Evolutionary conservation across 441 rosid species (phyloP).

Genomic region (Pelargonium fulgidum): DNA sequence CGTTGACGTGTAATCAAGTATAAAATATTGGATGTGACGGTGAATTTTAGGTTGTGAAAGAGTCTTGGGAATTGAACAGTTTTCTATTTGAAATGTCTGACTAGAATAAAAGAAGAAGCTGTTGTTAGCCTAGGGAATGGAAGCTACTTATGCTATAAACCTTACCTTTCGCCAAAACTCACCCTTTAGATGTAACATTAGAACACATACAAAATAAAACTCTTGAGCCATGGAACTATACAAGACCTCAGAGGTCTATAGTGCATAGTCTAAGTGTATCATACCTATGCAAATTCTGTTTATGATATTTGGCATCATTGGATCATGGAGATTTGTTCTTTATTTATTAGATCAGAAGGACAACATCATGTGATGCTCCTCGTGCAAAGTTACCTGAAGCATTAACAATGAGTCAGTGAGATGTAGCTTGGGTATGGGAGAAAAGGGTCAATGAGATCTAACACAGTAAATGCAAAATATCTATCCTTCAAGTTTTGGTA

Average conservation of each 20-base stretch:
- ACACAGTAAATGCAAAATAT: background rate
- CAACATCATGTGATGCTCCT: constrained; percentile 28
- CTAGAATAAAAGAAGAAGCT: background rate
- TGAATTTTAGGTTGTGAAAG: background rate
- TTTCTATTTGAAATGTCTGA: background rate
- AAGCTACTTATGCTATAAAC: background rate
- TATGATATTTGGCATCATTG: constrained; percentile 19
- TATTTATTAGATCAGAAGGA: constrained; percentile 11
- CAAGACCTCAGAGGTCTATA: background rate
- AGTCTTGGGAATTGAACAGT: background rate
- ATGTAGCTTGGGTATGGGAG: constrained; percentile 5
- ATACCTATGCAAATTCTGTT: background rate
- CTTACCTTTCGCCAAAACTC: too few species aligned
- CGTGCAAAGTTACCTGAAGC: constrained; percentile 6
- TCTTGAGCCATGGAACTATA: too few species aligned
- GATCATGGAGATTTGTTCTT: constrained; percentile 25
- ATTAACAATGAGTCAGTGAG: background rate
- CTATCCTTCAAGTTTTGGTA: background rate
- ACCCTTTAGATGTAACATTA: too few species aligned
- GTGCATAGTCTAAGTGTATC: constrained; percentile 3
- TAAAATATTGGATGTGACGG: background rate
- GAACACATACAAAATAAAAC: too few species aligned
- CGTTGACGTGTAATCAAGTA: background rate
- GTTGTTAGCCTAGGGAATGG: background rate
- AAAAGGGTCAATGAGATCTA: constrained; percentile 2